A percentile compares a stretch with the other conserved stretches of the same genome.
phyloP scores from a whole-genome alignment of 176 grass and related monocot species.

The Miscanthus lutarioriparius region DNA sequence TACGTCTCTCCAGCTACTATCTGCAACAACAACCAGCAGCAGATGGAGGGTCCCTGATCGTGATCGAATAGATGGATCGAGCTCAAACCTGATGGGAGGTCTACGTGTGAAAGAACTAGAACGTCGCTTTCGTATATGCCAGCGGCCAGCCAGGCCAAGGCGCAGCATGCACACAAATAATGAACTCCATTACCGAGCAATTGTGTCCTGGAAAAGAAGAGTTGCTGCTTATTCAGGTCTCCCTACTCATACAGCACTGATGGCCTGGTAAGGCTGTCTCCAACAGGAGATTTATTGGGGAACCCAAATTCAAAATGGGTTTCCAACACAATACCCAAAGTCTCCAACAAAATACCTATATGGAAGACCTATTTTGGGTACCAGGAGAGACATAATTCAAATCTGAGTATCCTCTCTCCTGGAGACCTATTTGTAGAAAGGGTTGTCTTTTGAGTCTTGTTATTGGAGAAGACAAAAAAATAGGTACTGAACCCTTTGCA shows the following conservation, averaged over 20 bases:
- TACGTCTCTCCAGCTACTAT: neutral
- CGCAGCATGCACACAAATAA: neutral
- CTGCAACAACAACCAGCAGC: neutral
- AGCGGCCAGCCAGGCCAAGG: neutral
- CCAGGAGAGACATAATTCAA: too few species aligned
- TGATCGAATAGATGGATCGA: neutral
- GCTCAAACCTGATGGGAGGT: neutral
- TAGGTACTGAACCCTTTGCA: too few species aligned
- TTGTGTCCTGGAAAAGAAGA: conserved; percentile 6
- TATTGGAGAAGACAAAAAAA: too few species aligned
- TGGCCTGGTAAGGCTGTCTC: neutral
- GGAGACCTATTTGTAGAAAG: too few species aligned
- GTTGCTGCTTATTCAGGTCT: conserved; percentile 45
- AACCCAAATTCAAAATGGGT: too few species aligned
- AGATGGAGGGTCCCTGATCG: neutral
- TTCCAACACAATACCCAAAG: too few species aligned
- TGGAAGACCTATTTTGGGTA: too few species aligned
- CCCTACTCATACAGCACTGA: conserved; percentile 50
- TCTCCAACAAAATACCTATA: too few species aligned
- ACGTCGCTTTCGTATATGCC: neutral
- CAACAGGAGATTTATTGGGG: too few species aligned
- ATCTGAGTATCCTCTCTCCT: too few species aligned
- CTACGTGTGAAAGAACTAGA: neutral
- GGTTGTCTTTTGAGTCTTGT: too few species aligned
- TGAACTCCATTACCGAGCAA: neutral